These are phyloP conservation scores for Marasmius tenuissimus DNA, from an alignment of 1,284 basidiomycete species.

Conservation along the genomic window DNA sequence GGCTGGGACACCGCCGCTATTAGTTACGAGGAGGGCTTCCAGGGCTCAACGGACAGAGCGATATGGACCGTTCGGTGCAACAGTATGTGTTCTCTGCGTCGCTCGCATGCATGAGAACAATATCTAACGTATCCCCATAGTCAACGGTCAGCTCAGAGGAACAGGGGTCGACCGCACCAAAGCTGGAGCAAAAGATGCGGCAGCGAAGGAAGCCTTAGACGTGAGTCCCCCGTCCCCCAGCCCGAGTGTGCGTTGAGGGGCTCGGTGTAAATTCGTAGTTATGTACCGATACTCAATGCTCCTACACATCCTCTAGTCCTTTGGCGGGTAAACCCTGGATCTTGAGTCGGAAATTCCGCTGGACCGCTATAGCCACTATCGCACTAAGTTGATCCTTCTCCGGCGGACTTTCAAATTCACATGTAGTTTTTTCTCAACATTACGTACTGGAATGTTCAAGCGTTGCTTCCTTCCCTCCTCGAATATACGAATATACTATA, in stretches of 20 bases:
- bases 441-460: background rate
- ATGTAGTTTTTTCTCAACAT: background rate
- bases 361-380: too few species aligned
- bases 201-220: constrained; percentile 47
- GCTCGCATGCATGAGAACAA: background rate
- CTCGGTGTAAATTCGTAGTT: too few species aligned
- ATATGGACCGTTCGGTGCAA: constrained; percentile 57
- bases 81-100: constrained; percentile 34
- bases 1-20: constrained; percentile 16
- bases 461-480: background rate
- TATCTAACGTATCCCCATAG: constrained; percentile 29
- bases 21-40: constrained; percentile 36
- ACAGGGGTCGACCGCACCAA: constrained; percentile 41
- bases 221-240: constrained; percentile 18
- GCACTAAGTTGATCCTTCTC: background rate
- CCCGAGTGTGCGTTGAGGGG: background rate
- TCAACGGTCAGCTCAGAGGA: constrained; percentile 46
- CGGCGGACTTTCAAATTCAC: background rate
- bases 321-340: too few species aligned
- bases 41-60: constrained; percentile 40
- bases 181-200: constrained; percentile 50
- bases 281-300: too few species aligned
- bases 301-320: too few species aligned
- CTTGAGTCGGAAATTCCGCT: too few species aligned
- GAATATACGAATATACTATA: background rate